Evolutionary conservation across 2,329 filamentous ascomycete genomes (phyloP).

Genomic region (Aureobasidium sp.): DNA sequence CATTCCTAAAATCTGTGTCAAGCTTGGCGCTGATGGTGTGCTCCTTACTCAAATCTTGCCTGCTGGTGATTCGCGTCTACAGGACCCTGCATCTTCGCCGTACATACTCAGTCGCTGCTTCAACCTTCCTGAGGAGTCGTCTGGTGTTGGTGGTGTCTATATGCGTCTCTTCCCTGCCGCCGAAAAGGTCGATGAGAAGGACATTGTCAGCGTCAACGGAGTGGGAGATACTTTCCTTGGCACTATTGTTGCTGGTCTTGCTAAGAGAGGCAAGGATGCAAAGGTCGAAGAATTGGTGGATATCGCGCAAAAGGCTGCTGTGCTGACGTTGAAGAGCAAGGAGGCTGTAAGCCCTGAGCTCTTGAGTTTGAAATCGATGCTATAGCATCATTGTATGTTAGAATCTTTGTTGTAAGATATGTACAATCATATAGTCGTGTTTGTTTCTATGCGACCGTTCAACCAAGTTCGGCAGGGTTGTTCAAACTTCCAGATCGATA

Average conservation of each 20-base stretch:
- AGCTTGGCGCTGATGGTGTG: slow-evolving; percentile 69
- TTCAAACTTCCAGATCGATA: background rate
- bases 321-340: slow-evolving; percentile 66
- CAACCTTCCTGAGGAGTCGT: slow-evolving; percentile 44
- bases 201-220: slow-evolving; percentile 86
- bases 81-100: slow-evolving; percentile 53
- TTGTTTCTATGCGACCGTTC: background rate
- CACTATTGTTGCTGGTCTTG: slow-evolving; percentile 71
- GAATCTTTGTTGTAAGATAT: background rate
- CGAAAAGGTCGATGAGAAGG: slow-evolving; percentile 51
- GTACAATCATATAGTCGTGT: background rate
- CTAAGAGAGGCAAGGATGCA: slow-evolving; percentile 43
- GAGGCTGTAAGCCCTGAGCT: slow-evolving; percentile 63
- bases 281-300: slow-evolving; percentile 58
- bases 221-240: slow-evolving; percentile 91
- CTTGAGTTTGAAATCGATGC: slow-evolving; percentile 32
- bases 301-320: slow-evolving; percentile 73
- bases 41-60: slow-evolving; percentile 66
- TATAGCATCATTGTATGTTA: background rate
- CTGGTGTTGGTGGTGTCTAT: slow-evolving; percentile 68
- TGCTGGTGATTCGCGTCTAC: slow-evolving; percentile 61
- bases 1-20: slow-evolving; percentile 77
- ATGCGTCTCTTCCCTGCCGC: slow-evolving; percentile 64
- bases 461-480: background rate
- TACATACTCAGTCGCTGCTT: slow-evolving; percentile 62